These are phyloP conservation scores for Diplodia scrobiculata DNA, from an alignment of 2,329 filamentous ascomycete genomes.

Conservation along the genomic window DNA sequence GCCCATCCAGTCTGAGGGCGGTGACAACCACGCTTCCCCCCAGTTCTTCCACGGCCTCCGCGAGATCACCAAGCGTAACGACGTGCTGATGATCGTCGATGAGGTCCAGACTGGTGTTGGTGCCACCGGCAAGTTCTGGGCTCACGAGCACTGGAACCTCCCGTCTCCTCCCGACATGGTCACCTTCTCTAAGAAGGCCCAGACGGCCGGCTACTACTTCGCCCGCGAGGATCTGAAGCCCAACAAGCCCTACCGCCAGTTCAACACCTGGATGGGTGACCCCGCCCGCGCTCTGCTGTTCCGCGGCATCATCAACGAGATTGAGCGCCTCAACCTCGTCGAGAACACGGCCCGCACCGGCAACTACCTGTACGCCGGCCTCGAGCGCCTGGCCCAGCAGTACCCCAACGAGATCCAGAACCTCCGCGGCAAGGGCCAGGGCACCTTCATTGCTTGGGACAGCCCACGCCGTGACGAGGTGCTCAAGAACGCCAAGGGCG, in stretches of 20 bases:
- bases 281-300: slow-evolving; percentile 82
- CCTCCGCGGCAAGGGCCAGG: slow-evolving; percentile 81
- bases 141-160: slow-evolving; percentile 92
- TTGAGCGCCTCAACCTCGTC: slow-evolving; percentile 75
- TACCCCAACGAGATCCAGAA: slow-evolving; percentile 80
- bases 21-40: slow-evolving; percentile 89
- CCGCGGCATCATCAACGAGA: slow-evolving; percentile 80
- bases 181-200: slow-evolving; percentile 93
- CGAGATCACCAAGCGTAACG: slow-evolving; percentile 73
- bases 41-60: slow-evolving; percentile 84
- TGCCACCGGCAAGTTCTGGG: slow-evolving; percentile 93
- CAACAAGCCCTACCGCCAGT: slow-evolving; percentile 93
- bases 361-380: slow-evolving; percentile 72
- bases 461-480: slow-evolving; percentile 77
- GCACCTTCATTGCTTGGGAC: slow-evolving; percentile 93
- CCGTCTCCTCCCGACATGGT: slow-evolving; percentile 83
- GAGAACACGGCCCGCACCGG: slow-evolving; percentile 75
- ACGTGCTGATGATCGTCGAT: slow-evolving; percentile 84
- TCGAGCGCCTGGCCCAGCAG: slow-evolving; percentile 67
- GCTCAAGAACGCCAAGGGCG: slow-evolving; percentile 72
- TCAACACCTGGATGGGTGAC: slow-evolving; percentile 98
- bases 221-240: slow-evolving; percentile 76
- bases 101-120: slow-evolving; percentile 93
- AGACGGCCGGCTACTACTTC: slow-evolving; percentile 91
- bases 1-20: slow-evolving; percentile 90